These are phyloP conservation scores for Chrysanthemum lavandulifolium DNA, from an alignment of 129 eudicot genomes.

Conservation along the genomic window DNA sequence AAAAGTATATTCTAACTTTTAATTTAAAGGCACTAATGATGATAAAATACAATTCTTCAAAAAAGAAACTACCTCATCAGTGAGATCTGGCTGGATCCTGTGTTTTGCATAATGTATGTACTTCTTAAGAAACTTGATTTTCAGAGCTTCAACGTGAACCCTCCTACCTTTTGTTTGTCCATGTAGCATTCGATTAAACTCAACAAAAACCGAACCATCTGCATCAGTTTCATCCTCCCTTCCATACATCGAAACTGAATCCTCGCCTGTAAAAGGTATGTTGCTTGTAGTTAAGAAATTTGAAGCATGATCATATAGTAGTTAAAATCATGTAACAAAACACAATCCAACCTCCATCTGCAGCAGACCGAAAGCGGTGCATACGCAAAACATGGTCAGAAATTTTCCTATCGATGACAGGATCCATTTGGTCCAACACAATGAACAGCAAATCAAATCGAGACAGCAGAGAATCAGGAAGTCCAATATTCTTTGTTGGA, in stretches of 20 bases:
- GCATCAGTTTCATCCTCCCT: constrained; percentile 70
- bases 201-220: constrained; percentile 70
- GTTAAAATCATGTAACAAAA: background rate
- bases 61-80: constrained; percentile 70
- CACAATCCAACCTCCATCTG: constrained; percentile 71
- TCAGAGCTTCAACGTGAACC: constrained; percentile 69
- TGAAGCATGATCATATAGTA: background rate
- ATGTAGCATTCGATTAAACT: constrained; percentile 85
- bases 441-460: constrained; percentile 95
- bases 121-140: constrained; percentile 93
- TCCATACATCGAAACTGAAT: constrained; percentile 58
- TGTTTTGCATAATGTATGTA: constrained; percentile 92
- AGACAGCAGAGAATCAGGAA: constrained; percentile 96
- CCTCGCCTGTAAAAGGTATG: constrained; percentile 48
- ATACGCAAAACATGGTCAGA: constrained; percentile 98
- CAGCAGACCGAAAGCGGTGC: constrained; percentile 83
- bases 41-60: background rate
- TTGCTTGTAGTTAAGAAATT: constrained; percentile 21
- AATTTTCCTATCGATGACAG: constrained; percentile 77
- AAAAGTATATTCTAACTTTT: too few species aligned
- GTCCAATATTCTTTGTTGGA: constrained; percentile 97
- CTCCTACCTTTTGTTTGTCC: constrained; percentile 61
- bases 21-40: background rate
- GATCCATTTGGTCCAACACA: constrained; percentile 99
- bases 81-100: constrained; percentile 91